phyloP scores from a whole-genome alignment of 1,284 basidiomycete genomes.

The Trametes hirsuta region DNA sequence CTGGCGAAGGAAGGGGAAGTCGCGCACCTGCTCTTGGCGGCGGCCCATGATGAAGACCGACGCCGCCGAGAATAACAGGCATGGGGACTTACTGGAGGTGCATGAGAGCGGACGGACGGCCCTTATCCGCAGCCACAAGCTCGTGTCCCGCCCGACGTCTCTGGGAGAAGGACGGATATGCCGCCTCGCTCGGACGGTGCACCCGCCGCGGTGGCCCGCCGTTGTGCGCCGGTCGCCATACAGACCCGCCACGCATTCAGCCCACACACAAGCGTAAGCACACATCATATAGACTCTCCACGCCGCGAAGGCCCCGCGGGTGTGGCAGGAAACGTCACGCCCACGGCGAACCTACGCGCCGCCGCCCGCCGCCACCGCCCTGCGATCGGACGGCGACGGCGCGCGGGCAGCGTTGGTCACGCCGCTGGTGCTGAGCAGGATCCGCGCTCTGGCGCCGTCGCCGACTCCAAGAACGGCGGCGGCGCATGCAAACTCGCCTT shows the following conservation, averaged over 20 bases:
- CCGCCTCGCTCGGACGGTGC: too few relatives aligned
- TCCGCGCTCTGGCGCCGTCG: not conserved
- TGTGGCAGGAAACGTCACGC: slow-evolving; percentile 10
- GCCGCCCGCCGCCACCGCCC: not conserved
- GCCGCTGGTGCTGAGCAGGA: not conserved
- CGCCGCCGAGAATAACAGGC: not conserved
- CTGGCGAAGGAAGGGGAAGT: not conserved
- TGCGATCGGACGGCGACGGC: not conserved
- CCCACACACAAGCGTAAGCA: not conserved
- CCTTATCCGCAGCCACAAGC: not conserved
- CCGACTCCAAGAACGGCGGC: not conserved
- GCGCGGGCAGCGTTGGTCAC: not conserved
- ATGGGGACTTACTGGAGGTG: not conserved
- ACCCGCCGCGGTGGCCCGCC: too few relatives aligned
- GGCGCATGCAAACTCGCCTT: not conserved
- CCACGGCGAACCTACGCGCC: not conserved
- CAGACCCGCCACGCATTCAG: not conserved
- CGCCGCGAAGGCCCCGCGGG: not conserved
- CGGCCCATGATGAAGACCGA: not conserved
- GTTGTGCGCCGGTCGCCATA: not conserved
- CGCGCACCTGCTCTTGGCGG: not conserved
- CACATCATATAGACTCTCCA: not conserved
- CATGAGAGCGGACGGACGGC: not conserved
- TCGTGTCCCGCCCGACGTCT: not conserved
- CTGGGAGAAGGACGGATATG: too few relatives aligned